These are phyloP conservation scores for Apophysomyces sp. DNA, from an alignment of 371 early-diverging fungal species.

Conservation along the genomic window DNA sequence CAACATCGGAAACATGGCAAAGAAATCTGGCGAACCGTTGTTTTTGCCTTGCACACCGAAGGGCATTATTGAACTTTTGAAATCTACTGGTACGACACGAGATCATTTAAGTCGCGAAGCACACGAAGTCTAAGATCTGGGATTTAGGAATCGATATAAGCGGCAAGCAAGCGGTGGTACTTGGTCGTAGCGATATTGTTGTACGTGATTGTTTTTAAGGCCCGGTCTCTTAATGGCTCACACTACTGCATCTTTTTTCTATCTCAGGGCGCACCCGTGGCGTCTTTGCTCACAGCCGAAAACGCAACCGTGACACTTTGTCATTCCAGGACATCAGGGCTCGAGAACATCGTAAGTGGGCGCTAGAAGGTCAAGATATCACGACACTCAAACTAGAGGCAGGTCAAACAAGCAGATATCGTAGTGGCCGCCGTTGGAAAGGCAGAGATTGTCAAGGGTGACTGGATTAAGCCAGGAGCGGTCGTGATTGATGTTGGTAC, in stretches of 20 bases:
- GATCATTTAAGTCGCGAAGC: no score
- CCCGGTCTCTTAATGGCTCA: not conserved
- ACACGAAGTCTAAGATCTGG: no score
- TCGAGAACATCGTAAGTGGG: conserved; percentile 28
- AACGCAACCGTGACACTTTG: conserved; percentile 93
- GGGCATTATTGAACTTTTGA: conserved; percentile 81
- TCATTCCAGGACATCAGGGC: conserved; percentile 78
- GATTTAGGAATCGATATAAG: conserved; percentile 51
- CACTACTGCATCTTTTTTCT: not conserved
- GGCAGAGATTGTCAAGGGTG: conserved; percentile 78
- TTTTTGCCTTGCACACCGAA: conserved; percentile 93
- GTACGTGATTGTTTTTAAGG: conserved; percentile 6
- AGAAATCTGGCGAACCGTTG: conserved; percentile 69
- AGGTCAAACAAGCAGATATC: conserved; percentile 78
- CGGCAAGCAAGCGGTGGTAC: conserved; percentile 86
- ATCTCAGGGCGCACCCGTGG: conserved; percentile 77
- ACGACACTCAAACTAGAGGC: not conserved
- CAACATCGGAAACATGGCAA: conserved; percentile 87
- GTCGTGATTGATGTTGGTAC: conserved; percentile 96
- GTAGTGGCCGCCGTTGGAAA: conserved; percentile 87
- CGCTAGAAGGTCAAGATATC: not conserved
- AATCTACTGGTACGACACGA: conserved; percentile 34
- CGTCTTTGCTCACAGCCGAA: conserved; percentile 70
- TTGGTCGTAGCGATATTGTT: conserved; percentile 94
- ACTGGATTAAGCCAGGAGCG: conserved; percentile 90